Percentiles rank a stretch among this genome's conserved stretches.
phyloP scores from a whole-genome alignment of 1,139 yeast genomes.

The Yueomyces sp. region DNA sequence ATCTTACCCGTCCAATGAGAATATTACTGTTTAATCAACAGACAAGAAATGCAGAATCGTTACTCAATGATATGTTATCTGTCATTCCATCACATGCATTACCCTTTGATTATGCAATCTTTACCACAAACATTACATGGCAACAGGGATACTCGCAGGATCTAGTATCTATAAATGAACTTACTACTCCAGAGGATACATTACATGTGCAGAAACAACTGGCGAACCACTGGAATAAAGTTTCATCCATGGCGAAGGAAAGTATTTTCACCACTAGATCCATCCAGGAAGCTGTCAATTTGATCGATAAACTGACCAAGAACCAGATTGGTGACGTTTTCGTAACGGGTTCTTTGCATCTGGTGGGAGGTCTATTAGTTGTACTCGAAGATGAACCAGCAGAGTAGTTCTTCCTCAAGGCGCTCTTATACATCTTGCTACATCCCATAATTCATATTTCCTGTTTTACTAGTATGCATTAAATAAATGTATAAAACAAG shows the following conservation, averaged over 20 bases:
- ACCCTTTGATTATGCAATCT: conserved; percentile 61
- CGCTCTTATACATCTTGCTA: too few relatives aligned
- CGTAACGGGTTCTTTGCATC: conserved; percentile 87
- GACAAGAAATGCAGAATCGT: conserved; percentile 66
- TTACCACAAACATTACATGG: conserved; percentile 91
- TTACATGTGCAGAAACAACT: conserved; percentile 71
- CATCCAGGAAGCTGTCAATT: conserved; percentile 62
- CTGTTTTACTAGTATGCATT: too few relatives aligned
- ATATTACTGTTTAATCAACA: conserved; percentile 86
- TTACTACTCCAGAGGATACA: conserved; percentile 62
- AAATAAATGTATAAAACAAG: too few relatives aligned
- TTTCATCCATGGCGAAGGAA: conserved; percentile 9
- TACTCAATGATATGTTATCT: conserved; percentile 42
- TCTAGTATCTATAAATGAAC: conserved; percentile 71
- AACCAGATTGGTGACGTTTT: conserved; percentile 48
- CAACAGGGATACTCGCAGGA: conserved; percentile 77
- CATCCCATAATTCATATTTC: too few relatives aligned
- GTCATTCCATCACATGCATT: conserved; percentile 26
- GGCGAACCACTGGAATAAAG: conserved; percentile 51
- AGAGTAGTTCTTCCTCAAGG: too few relatives aligned
- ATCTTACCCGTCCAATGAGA: conserved; percentile 8
- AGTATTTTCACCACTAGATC: conserved; percentile 50
- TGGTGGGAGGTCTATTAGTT: conserved; percentile 87
- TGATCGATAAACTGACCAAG: conserved; percentile 28
- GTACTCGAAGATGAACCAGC: conserved; percentile 42